phyloP scores from a whole-genome alignment of 176 grass and related monocot species.

The Saccharum officinarum region DNA sequence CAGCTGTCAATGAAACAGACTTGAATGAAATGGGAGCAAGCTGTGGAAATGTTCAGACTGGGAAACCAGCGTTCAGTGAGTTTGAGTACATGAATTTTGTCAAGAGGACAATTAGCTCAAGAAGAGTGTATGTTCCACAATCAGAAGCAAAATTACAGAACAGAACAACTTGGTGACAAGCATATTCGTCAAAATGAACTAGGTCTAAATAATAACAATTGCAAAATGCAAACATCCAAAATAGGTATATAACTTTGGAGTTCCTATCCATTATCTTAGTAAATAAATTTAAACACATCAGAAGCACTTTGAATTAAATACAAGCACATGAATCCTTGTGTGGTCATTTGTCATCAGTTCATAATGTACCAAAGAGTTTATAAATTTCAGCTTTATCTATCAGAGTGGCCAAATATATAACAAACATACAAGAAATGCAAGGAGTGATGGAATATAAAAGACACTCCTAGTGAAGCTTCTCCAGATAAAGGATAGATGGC shows the following conservation, averaged over 20 bases:
- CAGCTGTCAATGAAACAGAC: background rate
- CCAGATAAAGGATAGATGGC: background rate
- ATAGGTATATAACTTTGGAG: constrained; percentile 5
- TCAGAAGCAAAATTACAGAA: background rate
- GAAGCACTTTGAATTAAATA: constrained; percentile 6
- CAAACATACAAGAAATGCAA: background rate
- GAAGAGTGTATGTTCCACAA: background rate
- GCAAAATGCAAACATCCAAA: background rate
- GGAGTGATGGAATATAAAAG: background rate
- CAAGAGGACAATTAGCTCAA: background rate
- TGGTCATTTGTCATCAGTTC: background rate
- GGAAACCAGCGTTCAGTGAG: background rate
- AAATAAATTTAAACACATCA: background rate
- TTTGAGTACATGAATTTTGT: background rate
- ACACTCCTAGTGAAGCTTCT: background rate
- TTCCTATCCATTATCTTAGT: background rate
- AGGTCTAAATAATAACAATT: background rate
- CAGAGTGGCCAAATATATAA: background rate
- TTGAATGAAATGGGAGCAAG: background rate
- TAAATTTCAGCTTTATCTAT: constrained; percentile 1
- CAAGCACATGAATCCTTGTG: background rate
- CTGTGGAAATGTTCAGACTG: background rate
- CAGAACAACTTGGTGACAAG: background rate
- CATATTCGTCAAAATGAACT: constrained; percentile 2
- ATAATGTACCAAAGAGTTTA: background rate